Conservation (phyloP, 2,329 filamentous ascomycete species). For the Hawksworthiomyces lignivorus region DNA sequence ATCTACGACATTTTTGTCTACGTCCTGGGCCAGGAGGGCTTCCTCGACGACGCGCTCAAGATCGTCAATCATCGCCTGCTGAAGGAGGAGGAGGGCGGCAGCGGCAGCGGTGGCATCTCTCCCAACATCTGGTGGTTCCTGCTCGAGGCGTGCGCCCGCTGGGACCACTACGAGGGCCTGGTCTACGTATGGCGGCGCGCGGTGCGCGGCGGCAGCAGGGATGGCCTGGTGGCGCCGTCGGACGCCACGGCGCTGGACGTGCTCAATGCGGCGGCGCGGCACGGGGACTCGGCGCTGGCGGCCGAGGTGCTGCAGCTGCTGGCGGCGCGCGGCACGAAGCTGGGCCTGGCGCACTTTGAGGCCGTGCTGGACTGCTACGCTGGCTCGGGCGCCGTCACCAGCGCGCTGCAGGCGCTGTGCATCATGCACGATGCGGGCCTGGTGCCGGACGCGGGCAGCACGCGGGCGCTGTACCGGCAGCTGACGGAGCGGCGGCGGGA, state of each 20-base stretch:
- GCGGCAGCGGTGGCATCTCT: conserved; percentile 31
- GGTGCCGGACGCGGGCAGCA: conserved; percentile 49
- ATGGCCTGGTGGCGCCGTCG: conserved; percentile 45
- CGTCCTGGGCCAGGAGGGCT: conserved; percentile 61
- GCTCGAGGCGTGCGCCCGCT: conserved; percentile 65
- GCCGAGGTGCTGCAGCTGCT: conserved; percentile 63
- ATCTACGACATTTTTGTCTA: conserved; percentile 72
- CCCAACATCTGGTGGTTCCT: conserved; percentile 59
- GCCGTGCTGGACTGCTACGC: conserved; percentile 66
- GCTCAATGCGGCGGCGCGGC: conserved; percentile 61
- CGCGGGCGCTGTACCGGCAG: conserved; percentile 52
- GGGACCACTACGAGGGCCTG: conserved; percentile 56
- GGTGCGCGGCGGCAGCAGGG: conserved; percentile 22
- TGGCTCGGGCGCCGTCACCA: conserved; percentile 48
- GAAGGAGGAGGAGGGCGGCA: conserved; percentile 6
- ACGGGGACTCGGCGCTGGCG: conserved; percentile 61
- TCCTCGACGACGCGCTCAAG: conserved; percentile 68
- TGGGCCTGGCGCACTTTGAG: conserved; percentile 69
- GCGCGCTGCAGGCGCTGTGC: conserved; percentile 61
- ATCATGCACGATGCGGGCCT: conserved; percentile 64
- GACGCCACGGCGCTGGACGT: conserved; percentile 41
- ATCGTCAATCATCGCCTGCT: conserved; percentile 53
- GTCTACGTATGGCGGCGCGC: conserved; percentile 60
- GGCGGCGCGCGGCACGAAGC: conserved; percentile 46
- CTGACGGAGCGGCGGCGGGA: conserved; percentile 27